Percentiles rank a stretch among this genome's conserved stretches.
phyloP scores from a whole-genome alignment of 2,329 filamentous ascomycete genomes.

The Penicillium brasilianum region DNA sequence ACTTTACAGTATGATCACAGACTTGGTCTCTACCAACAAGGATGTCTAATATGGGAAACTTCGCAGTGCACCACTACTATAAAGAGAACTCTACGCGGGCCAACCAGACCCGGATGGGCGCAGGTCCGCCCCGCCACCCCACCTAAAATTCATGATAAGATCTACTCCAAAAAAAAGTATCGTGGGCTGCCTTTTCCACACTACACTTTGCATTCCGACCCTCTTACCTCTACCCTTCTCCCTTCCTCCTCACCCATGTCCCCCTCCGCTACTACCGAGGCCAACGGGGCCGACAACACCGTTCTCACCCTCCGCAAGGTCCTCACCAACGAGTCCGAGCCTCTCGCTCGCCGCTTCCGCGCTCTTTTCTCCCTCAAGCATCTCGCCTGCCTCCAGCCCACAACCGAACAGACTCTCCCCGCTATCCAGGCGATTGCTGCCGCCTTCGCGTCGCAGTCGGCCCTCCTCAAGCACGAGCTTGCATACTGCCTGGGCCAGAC shows the following conservation, averaged over 20 bases:
- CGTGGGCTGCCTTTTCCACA: conserved; percentile 18
- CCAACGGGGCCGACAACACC: conserved; percentile 40
- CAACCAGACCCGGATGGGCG: conserved; percentile 26
- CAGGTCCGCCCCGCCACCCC: conserved; percentile 40
- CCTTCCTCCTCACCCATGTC: conserved; percentile 32
- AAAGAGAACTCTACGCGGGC: conserved; percentile 18
- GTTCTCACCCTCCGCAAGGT: conserved; percentile 65
- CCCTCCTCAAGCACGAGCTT: conserved; percentile 92
- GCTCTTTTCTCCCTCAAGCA: conserved; percentile 98
- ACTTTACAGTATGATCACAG: too few species aligned
- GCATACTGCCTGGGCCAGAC: conserved; percentile 97
- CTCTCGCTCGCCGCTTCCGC: conserved; percentile 88
- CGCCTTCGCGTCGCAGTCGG: conserved; percentile 81
- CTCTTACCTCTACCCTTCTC: neutral
- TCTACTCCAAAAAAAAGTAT: conserved; percentile 33
- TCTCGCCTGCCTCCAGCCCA: conserved; percentile 71
- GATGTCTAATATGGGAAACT: too few species aligned
- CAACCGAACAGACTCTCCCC: conserved; percentile 63
- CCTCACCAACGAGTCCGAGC: conserved; percentile 77
- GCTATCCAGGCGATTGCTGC: conserved; percentile 84
- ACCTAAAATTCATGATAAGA: conserved; percentile 49
- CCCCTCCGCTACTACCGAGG: conserved; percentile 38
- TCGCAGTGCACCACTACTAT: too few species aligned
- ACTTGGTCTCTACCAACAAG: too few species aligned
- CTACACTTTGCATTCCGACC: conserved; percentile 9